phyloP scores from a whole-genome alignment of 805 yeast species.

The Wickerhamiella slavikovae region DNA sequence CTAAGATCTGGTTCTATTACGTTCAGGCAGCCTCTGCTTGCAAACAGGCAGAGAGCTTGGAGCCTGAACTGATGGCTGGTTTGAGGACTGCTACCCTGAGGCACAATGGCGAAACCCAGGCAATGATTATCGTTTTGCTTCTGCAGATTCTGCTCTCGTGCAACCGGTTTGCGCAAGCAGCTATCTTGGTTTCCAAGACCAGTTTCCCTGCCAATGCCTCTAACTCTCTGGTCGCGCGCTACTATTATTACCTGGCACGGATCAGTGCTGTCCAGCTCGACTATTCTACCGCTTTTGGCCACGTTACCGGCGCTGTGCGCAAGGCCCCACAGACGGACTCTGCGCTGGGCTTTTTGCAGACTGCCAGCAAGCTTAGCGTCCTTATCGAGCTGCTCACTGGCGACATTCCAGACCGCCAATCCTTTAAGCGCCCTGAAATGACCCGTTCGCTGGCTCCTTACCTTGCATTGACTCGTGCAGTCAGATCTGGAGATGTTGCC shows the following conservation, averaged over 20 bases:
- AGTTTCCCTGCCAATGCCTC: slow-evolving; percentile 74
- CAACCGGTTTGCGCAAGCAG: slow-evolving; percentile 73
- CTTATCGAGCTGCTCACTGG: slow-evolving; percentile 88
- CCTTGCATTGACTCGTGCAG: slow-evolving; percentile 74
- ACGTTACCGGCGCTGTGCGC: slow-evolving; percentile 82
- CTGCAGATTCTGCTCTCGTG: slow-evolving; percentile 58
- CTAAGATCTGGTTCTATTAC: slow-evolving; percentile 86
- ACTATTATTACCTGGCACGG: slow-evolving; percentile 76
- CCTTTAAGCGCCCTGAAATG: slow-evolving; percentile 45
- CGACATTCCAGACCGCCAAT: slow-evolving; percentile 78
- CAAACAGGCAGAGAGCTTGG: slow-evolving; percentile 30
- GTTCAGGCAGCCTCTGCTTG: slow-evolving; percentile 53
- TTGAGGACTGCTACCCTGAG: slow-evolving; percentile 78
- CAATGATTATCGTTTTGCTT: slow-evolving; percentile 66
- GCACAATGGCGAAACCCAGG: slow-evolving; percentile 83
- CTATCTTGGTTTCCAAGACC: slow-evolving; percentile 71
- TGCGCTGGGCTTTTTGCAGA: slow-evolving; percentile 73
- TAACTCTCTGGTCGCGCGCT: slow-evolving; percentile 78
- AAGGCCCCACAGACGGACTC: slow-evolving; percentile 82
- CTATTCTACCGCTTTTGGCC: slow-evolving; percentile 77
- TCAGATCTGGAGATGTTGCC: slow-evolving; percentile 73
- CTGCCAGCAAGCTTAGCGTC: slow-evolving; percentile 72
- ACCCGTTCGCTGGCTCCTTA: slow-evolving; percentile 56
- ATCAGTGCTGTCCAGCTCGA: slow-evolving; percentile 82
- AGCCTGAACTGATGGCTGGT: slow-evolving; percentile 50